phyloP scores from a whole-genome alignment of 345 rosid species.

The Murraya koenigii region DNA sequence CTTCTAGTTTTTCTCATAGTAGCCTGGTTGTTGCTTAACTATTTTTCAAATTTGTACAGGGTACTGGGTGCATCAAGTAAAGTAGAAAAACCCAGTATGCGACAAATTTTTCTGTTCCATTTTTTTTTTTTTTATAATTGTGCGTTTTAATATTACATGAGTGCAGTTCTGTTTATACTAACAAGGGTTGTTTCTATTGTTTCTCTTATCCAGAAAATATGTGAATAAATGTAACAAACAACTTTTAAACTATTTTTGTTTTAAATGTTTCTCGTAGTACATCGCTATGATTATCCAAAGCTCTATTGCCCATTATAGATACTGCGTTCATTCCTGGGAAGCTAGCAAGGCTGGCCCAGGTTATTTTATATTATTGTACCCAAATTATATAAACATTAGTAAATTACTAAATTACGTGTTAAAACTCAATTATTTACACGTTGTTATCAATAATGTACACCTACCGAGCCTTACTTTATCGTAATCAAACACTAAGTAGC shows the following conservation, averaged over 20 bases:
- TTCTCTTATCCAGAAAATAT: not conserved
- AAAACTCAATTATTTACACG: not conserved
- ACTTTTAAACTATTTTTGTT: no score
- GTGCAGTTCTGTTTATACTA: not conserved
- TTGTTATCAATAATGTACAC: not conserved
- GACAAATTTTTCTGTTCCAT: not conserved
- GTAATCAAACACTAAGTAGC: not conserved
- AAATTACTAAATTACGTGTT: not conserved
- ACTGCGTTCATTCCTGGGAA: not conserved
- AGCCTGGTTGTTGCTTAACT: not conserved
- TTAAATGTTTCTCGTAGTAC: not conserved
- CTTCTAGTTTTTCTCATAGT: not conserved
- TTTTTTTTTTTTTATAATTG: not conserved
- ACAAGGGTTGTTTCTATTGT: not conserved
- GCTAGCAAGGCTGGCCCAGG: not conserved
- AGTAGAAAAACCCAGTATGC: not conserved
- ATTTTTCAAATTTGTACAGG: not conserved
- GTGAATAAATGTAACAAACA: not conserved
- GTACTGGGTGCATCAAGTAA: not conserved
- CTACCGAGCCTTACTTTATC: not conserved
- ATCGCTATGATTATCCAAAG: not conserved
- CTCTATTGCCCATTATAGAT: not conserved
- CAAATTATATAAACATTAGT: not conserved
- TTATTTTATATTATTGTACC: not conserved
- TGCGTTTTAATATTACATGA: no score